These are phyloP conservation scores for Chalciporus sp. DNA, from an alignment of 1,284 basidiomycete species.

Conservation along the genomic window DNA sequence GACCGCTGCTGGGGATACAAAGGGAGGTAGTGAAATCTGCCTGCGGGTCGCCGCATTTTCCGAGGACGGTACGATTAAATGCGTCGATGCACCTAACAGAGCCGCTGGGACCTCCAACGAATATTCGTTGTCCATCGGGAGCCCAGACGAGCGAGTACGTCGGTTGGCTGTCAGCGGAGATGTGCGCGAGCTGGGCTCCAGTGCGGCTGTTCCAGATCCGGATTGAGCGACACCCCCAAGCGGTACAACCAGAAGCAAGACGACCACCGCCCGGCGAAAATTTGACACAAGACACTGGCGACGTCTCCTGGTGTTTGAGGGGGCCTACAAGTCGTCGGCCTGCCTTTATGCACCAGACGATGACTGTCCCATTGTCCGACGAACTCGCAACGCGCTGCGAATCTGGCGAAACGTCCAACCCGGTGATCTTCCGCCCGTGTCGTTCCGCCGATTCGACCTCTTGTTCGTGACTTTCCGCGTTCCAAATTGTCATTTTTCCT, in stretches of 20 bases:
- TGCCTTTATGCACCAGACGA: constrained; percentile 22
- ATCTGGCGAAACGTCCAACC: constrained; percentile 12
- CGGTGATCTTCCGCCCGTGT: not conserved
- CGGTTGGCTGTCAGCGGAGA: not conserved
- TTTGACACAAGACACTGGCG: not conserved
- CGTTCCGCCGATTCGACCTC: not conserved
- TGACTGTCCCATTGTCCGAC: constrained; percentile 7
- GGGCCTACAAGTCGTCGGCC: not conserved
- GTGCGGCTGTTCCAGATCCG: not conserved
- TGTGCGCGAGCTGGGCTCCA: not conserved
- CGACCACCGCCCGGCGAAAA: not conserved
- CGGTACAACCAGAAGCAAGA: not conserved
- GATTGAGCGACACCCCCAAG: not conserved
- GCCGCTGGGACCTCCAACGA: constrained; percentile 4
- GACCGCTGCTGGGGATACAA: constrained; percentile 3
- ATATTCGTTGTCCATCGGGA: constrained; percentile 6
- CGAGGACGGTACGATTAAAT: not conserved
- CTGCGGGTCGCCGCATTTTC: not conserved
- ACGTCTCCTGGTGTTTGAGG: not conserved
- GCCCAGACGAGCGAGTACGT: constrained; percentile 17
- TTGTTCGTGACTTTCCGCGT: not conserved
- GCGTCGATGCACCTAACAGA: constrained; percentile 6
- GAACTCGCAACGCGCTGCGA: constrained; percentile 6
- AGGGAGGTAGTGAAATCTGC: constrained; percentile 10
- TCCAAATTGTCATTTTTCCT: constrained; percentile 8